These are phyloP conservation scores for Parascedosporium putredinis DNA, from an alignment of 2,329 filamentous ascomycete genomes.

Conservation along the genomic window DNA sequence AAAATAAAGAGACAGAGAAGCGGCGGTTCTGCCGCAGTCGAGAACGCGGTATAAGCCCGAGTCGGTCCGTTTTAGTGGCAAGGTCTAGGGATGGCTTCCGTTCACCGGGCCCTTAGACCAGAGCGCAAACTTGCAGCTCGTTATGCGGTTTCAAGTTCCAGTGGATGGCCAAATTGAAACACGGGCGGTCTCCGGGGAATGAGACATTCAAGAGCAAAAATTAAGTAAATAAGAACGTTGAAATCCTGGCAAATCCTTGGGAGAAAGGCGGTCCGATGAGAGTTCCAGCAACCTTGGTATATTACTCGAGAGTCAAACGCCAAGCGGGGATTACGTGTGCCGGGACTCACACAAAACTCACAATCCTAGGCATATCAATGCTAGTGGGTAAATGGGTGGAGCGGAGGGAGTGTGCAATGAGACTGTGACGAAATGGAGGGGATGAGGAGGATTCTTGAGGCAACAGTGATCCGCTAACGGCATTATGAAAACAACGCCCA, in stretches of 20 bases:
- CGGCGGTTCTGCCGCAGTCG: neutral
- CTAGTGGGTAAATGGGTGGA: neutral
- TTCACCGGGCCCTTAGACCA: neutral
- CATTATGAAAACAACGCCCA: neutral
- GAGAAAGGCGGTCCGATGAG: neutral
- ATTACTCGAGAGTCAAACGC: neutral
- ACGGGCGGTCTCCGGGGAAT: neutral
- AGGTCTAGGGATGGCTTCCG: neutral
- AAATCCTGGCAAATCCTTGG: neutral
- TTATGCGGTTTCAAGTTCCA: neutral
- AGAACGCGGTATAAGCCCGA: neutral
- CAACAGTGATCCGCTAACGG: neutral
- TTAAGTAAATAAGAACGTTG: too few species aligned
- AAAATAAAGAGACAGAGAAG: neutral
- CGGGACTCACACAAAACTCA: neutral
- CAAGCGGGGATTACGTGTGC: neutral
- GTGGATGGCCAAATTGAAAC: neutral
- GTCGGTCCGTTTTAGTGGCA: neutral
- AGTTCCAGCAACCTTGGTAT: neutral
- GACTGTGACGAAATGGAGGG: neutral
- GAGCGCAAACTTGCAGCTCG: conserved; percentile 8
- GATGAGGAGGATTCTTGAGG: neutral
- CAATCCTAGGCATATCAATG: neutral
- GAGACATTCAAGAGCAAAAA: neutral
- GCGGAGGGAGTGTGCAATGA: neutral